Evolutionary conservation across 2,329 filamentous ascomycete species (phyloP).

Genomic region (Rhinocladiella mackenziei): DNA sequence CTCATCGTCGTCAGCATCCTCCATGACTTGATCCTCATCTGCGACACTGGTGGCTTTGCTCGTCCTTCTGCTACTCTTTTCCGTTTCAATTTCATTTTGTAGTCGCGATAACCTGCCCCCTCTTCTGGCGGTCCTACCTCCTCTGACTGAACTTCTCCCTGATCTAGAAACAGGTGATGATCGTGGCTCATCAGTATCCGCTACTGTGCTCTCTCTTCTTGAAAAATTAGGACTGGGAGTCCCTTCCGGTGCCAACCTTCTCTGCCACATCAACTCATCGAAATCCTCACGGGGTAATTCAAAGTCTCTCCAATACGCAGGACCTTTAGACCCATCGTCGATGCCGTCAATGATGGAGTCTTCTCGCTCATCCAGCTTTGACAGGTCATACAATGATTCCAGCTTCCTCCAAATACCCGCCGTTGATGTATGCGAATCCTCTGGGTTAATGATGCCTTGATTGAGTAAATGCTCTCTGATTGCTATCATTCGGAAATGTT

Average conservation of each 20-base stretch:
- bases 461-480: slow-evolving; percentile 76
- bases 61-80: slow-evolving; percentile 28
- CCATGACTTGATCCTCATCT: slow-evolving; percentile 35
- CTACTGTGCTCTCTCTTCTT: slow-evolving; percentile 43
- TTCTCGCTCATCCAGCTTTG: slow-evolving; percentile 79
- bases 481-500: slow-evolving; percentile 86
- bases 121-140: slow-evolving; percentile 30
- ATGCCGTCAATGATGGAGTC: slow-evolving; percentile 54
- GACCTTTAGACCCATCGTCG: slow-evolving; percentile 45
- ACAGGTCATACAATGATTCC: slow-evolving; percentile 75
- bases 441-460: slow-evolving; percentile 69
- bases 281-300: slow-evolving; percentile 54
- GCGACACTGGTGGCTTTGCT: slow-evolving; percentile 34
- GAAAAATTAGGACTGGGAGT: slow-evolving; percentile 29
- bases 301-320: slow-evolving; percentile 64
- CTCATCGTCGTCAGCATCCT: slow-evolving; percentile 36
- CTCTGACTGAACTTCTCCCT: slow-evolving; percentile 26
- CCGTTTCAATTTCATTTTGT: slow-evolving; percentile 38
- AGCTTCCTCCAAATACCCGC: slow-evolving; percentile 91
- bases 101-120: slow-evolving; percentile 38
- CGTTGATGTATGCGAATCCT: slow-evolving; percentile 62
- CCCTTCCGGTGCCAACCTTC: slow-evolving; percentile 38
- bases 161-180: slow-evolving; percentile 9
- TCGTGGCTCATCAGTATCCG: slow-evolving; percentile 46
- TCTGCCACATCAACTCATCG: slow-evolving; percentile 47